Evolutionary conservation across 331 rosid genomes (phyloP).

Genomic region (Stylosanthes scabra): DNA sequence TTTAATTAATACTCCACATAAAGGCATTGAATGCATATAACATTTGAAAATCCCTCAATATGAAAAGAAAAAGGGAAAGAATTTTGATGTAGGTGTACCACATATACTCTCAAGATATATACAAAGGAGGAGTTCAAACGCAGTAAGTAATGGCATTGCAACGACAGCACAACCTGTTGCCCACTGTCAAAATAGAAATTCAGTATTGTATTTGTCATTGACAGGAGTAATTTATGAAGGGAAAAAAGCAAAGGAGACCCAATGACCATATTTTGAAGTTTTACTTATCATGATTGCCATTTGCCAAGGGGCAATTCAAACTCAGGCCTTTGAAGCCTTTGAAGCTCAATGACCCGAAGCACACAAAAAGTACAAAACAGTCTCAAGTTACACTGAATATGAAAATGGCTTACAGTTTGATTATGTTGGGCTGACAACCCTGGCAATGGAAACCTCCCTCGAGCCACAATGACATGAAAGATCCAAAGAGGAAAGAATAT

Average conservation of each 20-base stretch:
- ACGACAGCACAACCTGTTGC: slow-evolving; percentile 97
- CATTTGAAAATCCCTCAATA: slow-evolving; percentile 19
- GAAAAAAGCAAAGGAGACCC: slow-evolving; percentile 24
- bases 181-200: slow-evolving; percentile 73
- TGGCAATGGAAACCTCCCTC: slow-evolving; percentile 97
- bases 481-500: slow-evolving; percentile 90
- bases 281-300: slow-evolving; percentile 15
- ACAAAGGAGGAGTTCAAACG: slow-evolving; percentile 98
- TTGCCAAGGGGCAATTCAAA: slow-evolving; percentile 34
- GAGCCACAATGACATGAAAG: slow-evolving; percentile 91
- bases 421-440: slow-evolving; percentile 95
- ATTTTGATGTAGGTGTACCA: slow-evolving; percentile 52
- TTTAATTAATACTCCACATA: too few relatives aligned
- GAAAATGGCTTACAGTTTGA: slow-evolving; percentile 70
- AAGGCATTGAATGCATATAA: slow-evolving; percentile 25
- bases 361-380: background rate
- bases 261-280: slow-evolving; percentile 23
- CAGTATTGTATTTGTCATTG: slow-evolving; percentile 27
- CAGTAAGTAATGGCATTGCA: slow-evolving; percentile 86
- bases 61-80: slow-evolving; percentile 23
- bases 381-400: slow-evolving; percentile 34
- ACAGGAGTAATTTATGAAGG: slow-evolving; percentile 2
- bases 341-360: slow-evolving; percentile 28
- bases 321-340: slow-evolving; percentile 27
- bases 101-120: slow-evolving; percentile 87